Conservation (phyloP, 331 rosid species). For the Malus hybrid region DNA sequence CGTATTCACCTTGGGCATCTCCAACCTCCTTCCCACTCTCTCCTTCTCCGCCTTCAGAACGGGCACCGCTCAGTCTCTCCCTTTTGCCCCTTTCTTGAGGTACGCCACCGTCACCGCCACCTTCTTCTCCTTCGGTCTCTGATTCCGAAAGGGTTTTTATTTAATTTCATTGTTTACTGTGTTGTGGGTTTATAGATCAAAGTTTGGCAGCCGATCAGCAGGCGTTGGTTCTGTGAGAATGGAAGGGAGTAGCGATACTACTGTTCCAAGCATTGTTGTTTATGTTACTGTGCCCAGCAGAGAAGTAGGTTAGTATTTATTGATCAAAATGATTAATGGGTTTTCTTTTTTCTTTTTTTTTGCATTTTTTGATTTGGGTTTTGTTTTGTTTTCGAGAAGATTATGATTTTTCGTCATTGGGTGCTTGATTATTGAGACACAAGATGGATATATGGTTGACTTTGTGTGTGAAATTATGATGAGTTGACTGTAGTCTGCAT, state of each 20-base stretch:
- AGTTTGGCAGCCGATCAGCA: constrained; percentile 26
- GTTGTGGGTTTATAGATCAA: constrained; percentile 40
- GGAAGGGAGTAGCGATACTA: constrained; percentile 42
- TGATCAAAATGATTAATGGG: background rate
- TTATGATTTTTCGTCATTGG: background rate
- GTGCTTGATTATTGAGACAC: background rate
- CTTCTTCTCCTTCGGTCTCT: background rate
- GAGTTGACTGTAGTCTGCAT: background rate
- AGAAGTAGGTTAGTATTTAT: constrained; percentile 53
- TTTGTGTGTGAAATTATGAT: background rate
- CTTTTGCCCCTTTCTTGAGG: constrained; percentile 33
- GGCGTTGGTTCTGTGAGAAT: constrained; percentile 32
- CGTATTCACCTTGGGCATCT: constrained; percentile 58
- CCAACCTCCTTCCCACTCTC: constrained; percentile 33
- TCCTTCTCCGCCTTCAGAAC: constrained; percentile 41
- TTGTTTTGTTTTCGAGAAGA: background rate
- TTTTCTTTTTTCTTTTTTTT: constrained; percentile 2
- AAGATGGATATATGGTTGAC: background rate
- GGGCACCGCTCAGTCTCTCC: constrained; percentile 40
- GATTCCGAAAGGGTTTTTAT: background rate
- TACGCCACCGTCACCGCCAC: background rate
- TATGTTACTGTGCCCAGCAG: constrained; percentile 90
- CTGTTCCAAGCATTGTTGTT: constrained; percentile 81
- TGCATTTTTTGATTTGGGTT: background rate
- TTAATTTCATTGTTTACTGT: background rate